Conservation (phyloP, 305 asterid species). For the Fraxinus sp. region DNA sequence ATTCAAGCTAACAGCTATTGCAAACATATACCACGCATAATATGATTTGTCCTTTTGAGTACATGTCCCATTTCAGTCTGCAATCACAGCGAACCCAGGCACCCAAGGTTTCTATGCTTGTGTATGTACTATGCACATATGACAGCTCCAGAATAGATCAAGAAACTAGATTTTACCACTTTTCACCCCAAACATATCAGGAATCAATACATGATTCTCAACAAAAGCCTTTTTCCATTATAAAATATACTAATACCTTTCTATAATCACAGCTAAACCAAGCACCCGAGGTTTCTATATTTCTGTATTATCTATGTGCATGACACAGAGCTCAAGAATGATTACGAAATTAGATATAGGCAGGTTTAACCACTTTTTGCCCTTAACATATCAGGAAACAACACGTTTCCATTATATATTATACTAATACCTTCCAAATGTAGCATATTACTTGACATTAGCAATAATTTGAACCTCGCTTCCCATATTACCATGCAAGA, state of each 20-base stretch:
- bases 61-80: not conserved
- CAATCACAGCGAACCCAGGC: not conserved
- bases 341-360: not conserved
- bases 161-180: not conserved
- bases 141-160: not conserved
- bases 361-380: not conserved
- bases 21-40: not conserved
- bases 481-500: not conserved
- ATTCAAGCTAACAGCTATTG: not conserved
- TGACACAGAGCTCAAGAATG: not conserved
- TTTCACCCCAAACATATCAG: not conserved
- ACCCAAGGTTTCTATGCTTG: not conserved
- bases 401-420: not conserved
- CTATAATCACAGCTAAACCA: not conserved
- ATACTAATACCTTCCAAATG: not conserved
- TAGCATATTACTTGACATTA: not conserved
- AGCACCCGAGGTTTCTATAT: not conserved
- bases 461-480: not conserved
- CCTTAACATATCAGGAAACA: not conserved
- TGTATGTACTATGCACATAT: not conserved
- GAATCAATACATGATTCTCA: not conserved
- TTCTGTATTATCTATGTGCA: not conserved
- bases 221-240: not conserved
- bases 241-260: not conserved
- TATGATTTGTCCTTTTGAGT: not conserved